Base-by-base conservation (phyloP, 345 rosid species). In the Acer saccharum region DNA sequence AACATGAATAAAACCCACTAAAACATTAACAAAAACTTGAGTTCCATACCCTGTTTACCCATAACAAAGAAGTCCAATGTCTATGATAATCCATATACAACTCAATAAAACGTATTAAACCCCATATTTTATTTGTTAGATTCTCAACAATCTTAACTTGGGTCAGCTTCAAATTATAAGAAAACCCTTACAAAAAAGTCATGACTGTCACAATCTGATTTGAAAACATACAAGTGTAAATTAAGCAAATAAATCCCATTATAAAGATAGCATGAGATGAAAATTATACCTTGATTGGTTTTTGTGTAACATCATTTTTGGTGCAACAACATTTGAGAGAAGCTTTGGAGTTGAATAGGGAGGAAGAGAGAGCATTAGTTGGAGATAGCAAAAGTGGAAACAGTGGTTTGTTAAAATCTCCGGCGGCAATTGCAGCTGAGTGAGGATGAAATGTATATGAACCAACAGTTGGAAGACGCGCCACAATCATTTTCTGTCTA, bases 311-410 rank as follows among this genome's bases (percentile, higher is more conserved):
- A 66, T 75, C 77, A 62, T 79, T 73, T 67, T 82, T 81, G 69
- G 32, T 68, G 83, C 84, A 89, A 69, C 71, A 77, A 78, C 88
- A 80, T 68, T 61, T 69, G 75, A 74, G 55, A 73, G 86, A 77
- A 75, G 82, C 74, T 52, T 35, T 68, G 78, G 79, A 25, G 21
- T 43, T 62, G 6, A 62, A 44, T 20, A 13, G n/a, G 65, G 76
- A 70, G 76, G 63, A 54, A 60, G 39, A 11, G 54, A 20, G 16
- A 48, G 32, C 44, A 69, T 50, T 23, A 7, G 29, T 20, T 35
- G 83, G 65, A 69, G 74, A 48, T 21, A 48, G 55, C 65, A 73
- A 10, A 7, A 5, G 29, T 3, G 73, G 61, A 71, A 73, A 25
- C 12, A 3, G 23, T 6, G 67, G 18, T 71, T 75, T 65, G 60